phyloP scores from a whole-genome alignment of 108 stramenopile genomes.

The Bacterosira constricta region DNA sequence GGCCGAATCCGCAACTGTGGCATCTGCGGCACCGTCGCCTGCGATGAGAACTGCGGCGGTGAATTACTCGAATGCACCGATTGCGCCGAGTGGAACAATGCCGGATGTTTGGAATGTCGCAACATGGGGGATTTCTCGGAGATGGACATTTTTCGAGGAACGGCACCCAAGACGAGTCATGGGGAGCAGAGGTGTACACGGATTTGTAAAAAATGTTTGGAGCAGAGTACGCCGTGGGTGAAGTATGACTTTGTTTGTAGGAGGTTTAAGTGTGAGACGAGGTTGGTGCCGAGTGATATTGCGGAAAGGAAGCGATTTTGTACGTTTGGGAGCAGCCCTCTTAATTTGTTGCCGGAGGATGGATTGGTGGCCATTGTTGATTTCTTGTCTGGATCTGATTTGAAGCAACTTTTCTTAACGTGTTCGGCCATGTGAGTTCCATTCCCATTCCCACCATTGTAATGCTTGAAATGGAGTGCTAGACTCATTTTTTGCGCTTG shows the following conservation, averaged over 20 bases:
- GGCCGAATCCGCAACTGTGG: conserved; percentile 18
- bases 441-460: no score
- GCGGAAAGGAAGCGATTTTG: conserved; percentile 32
- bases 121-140: conserved; percentile 12
- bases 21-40: conserved; percentile 13
- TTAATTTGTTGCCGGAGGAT: conserved; percentile 42
- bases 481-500: not conserved
- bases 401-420: conserved; percentile 20
- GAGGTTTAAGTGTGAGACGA: conserved; percentile 34
- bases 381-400: conserved; percentile 22
- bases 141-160: conserved; percentile 21
- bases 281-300: conserved; percentile 33
- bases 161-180: not conserved
- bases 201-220: conserved; percentile 30
- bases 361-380: conserved; percentile 38
- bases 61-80: conserved; percentile 18
- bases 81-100: conserved; percentile 14
- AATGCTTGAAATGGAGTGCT: not conserved
- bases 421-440: conserved; percentile 22
- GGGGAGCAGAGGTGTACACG: conserved; percentile 16
- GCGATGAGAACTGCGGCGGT: conserved; percentile 13
- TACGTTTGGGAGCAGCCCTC: conserved; percentile 10
- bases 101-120: conserved; percentile 6
- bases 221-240: conserved; percentile 33
- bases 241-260: conserved; percentile 40